Percentiles rank a stretch among this genome's conserved stretches.
Conservation (phyloP, 805 yeast species). For the Diddensiella santjacobensis region DNA sequence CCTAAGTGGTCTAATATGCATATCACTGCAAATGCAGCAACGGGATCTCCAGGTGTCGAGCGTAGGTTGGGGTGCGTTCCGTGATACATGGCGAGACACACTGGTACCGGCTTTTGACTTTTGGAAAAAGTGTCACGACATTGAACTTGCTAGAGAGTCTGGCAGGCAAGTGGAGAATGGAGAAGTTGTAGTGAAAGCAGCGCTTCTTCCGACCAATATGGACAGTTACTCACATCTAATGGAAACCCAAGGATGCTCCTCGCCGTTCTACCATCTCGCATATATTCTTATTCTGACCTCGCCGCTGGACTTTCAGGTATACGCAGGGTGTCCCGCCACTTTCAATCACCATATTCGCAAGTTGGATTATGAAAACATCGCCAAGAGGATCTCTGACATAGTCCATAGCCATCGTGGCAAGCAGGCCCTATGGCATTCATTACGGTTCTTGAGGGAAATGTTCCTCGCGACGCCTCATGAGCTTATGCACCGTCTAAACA, state of each 20-base stretch:
- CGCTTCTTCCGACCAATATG: constrained; percentile 6
- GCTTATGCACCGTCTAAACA: constrained; percentile 6
- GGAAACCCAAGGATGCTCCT: constrained; percentile 45
- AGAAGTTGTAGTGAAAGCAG: neutral
- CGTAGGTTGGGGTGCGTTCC: constrained; percentile 40
- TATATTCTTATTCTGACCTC: constrained; percentile 68
- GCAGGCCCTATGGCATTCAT: constrained; percentile 56
- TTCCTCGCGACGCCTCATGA: constrained; percentile 50
- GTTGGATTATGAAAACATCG: constrained; percentile 47
- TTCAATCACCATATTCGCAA: constrained; percentile 62
- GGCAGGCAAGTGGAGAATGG: constrained; percentile 10
- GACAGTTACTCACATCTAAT: constrained; percentile 7
- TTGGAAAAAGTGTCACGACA: constrained; percentile 46
- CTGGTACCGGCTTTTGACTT: constrained; percentile 66
- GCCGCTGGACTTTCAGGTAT: constrained; percentile 74
- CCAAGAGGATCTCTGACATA: constrained; percentile 51
- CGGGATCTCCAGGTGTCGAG: constrained; percentile 56
- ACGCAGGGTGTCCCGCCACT: constrained; percentile 78
- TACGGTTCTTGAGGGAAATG: constrained; percentile 58
- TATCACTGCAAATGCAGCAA: constrained; percentile 71
- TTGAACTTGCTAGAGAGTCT: constrained; percentile 1
- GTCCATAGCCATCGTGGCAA: constrained; percentile 46
- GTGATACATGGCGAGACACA: constrained; percentile 65
- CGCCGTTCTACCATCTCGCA: constrained; percentile 67
- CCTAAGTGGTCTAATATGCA: constrained; percentile 61